Evolutionary conservation across 2,329 filamentous ascomycete species (phyloP).

Genomic region (Colletotrichum trifolii): DNA sequence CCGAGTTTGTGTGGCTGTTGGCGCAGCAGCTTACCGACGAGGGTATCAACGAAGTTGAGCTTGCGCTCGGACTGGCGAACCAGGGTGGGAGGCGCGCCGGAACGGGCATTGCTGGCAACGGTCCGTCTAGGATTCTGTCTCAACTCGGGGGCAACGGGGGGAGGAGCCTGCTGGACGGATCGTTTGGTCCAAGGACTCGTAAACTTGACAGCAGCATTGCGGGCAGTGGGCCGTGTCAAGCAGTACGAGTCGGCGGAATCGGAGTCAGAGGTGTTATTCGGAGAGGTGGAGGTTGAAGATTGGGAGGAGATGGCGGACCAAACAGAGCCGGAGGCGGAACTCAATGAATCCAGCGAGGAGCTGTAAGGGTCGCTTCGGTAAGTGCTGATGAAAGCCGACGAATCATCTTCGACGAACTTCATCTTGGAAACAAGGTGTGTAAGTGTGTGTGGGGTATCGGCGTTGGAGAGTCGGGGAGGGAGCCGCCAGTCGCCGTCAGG

Average conservation of each 20-base stretch:
- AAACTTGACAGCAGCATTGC: slow-evolving; percentile 43
- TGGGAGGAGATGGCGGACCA: slow-evolving; percentile 81
- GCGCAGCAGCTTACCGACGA: slow-evolving; percentile 82
- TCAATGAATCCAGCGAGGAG: slow-evolving; percentile 77
- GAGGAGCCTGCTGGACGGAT: slow-evolving; percentile 39
- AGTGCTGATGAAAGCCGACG: slow-evolving; percentile 62
- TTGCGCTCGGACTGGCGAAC: slow-evolving; percentile 92
- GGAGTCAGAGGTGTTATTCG: slow-evolving; percentile 68
- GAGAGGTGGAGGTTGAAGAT: slow-evolving; percentile 75
- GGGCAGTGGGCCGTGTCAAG: slow-evolving; percentile 47
- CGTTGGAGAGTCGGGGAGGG: slow-evolving; percentile 37
- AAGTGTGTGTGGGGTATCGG: not conserved
- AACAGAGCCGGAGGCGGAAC: slow-evolving; percentile 79
- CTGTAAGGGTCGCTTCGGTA: slow-evolving; percentile 71
- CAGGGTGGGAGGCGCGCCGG: slow-evolving; percentile 74
- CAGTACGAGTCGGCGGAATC: slow-evolving; percentile 59
- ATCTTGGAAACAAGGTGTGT: slow-evolving; percentile 58
- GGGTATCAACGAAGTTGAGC: slow-evolving; percentile 93
- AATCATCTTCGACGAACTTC: slow-evolving; percentile 64
- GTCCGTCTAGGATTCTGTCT: slow-evolving; percentile 73
- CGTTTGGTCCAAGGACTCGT: slow-evolving; percentile 47
- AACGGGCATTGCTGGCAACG: slow-evolving; percentile 62
- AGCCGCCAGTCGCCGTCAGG: slow-evolving; percentile 49
- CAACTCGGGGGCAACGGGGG: slow-evolving; percentile 66
- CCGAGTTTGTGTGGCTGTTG: slow-evolving; percentile 46